Percentiles rank a stretch among this genome's conserved stretches.
These are phyloP conservation scores for Aspergillus avenaceus DNA, from an alignment of 495 filamentous ascomycete species.

Conservation along the genomic window DNA sequence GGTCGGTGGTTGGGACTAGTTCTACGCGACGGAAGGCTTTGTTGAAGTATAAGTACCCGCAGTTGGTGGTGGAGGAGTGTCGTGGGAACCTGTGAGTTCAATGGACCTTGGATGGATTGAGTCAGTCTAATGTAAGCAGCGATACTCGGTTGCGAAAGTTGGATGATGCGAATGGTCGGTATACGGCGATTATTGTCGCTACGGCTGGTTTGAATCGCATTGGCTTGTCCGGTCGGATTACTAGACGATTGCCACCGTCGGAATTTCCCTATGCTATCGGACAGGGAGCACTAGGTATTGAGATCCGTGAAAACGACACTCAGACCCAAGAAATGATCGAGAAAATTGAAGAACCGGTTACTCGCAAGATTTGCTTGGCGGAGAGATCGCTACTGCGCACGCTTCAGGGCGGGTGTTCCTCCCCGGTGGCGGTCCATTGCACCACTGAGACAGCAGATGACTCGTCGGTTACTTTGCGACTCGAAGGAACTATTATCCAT, in stretches of 20 bases:
- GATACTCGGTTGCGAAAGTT: constrained; percentile 73
- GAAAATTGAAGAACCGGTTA: constrained; percentile 44
- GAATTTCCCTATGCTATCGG: constrained; percentile 76
- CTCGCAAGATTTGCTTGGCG: constrained; percentile 56
- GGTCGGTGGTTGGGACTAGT: constrained; percentile 72
- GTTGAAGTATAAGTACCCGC: constrained; percentile 59
- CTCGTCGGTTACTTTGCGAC: neutral
- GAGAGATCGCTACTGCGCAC: constrained; percentile 72
- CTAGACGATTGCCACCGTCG: constrained; percentile 57
- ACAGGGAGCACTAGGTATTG: constrained; percentile 74
- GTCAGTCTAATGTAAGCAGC: no score
- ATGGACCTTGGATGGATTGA: no score
- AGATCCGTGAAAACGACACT: constrained; percentile 63
- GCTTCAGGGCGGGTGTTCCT: constrained; percentile 81
- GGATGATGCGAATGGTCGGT: constrained; percentile 58
- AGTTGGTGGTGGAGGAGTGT: constrained; percentile 62
- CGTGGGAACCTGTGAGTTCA: constrained; percentile 62
- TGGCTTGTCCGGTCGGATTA: constrained; percentile 57
- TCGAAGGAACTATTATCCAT: neutral
- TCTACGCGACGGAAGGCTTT: constrained; percentile 76
- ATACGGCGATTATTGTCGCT: constrained; percentile 68
- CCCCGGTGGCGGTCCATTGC: constrained; percentile 55
- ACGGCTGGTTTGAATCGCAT: constrained; percentile 69
- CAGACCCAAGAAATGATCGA: constrained; percentile 46
- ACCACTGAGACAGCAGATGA: neutral